Percentiles rank a stretch among this genome's conserved stretches.
These are phyloP conservation scores for Cenchrus americanus DNA, from an alignment of 176 grass and related monocot species.

Conservation along the genomic window DNA sequence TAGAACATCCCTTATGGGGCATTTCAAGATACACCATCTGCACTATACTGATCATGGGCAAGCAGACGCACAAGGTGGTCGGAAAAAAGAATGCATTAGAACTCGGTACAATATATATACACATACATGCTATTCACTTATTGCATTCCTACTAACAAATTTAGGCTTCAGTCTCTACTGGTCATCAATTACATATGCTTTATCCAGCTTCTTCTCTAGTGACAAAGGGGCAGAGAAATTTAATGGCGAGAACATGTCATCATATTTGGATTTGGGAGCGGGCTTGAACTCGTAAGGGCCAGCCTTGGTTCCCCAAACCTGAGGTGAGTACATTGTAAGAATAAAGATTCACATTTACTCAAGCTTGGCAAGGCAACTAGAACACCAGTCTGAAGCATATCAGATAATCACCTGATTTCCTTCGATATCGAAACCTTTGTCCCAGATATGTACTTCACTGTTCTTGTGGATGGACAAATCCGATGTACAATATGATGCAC, in stretches of 20 bases:
- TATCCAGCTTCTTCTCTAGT: constrained; percentile 73
- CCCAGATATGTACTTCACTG: constrained; percentile 87
- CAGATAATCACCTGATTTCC: constrained; percentile 67
- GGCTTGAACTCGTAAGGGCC: constrained; percentile 94
- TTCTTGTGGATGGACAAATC: constrained; percentile 83
- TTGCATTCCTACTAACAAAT: constrained; percentile 49
- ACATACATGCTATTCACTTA: constrained; percentile 33
- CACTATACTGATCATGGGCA: not conserved
- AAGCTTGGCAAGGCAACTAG: not conserved
- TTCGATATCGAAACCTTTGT: constrained; percentile 79
- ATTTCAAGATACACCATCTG: not conserved
- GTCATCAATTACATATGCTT: constrained; percentile 65
- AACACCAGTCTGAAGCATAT: not conserved
- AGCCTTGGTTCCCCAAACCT: constrained; percentile 87
- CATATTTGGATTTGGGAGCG: constrained; percentile 65
- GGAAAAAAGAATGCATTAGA: constrained; percentile 33
- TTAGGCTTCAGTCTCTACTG: constrained; percentile 45
- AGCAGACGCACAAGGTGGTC: not conserved
- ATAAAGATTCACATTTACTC: not conserved
- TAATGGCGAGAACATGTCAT: constrained; percentile 88
- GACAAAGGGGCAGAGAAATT: constrained; percentile 79
- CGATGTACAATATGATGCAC: constrained; percentile 84
- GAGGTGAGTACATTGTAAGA: constrained; percentile 32
- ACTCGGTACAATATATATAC: constrained; percentile 33
- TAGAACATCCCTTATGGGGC: not conserved